These are phyloP conservation scores for Durusdinium trenchii DNA, from an alignment of 73 alveolate genomes.

Conservation along the genomic window DNA sequence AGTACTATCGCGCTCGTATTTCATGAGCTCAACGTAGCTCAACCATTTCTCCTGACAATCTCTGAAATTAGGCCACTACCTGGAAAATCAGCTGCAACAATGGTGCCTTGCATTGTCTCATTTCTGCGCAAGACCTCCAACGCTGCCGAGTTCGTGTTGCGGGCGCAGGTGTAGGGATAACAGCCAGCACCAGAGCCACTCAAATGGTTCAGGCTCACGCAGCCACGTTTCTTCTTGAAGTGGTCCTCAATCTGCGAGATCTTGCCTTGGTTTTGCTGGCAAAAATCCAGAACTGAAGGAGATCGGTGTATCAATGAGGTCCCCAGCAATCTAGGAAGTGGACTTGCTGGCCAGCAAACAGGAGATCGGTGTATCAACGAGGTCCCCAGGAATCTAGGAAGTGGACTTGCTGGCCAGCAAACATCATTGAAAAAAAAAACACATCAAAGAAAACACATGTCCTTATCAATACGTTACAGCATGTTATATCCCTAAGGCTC, in stretches of 20 bases:
- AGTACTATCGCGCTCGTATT: too few relatives aligned
- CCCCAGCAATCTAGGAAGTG: too few relatives aligned
- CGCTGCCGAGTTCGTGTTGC: not conserved
- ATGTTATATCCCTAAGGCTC: too few relatives aligned
- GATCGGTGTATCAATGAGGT: not conserved
- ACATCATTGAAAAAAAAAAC: too few relatives aligned
- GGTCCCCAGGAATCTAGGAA: too few relatives aligned
- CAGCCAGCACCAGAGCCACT: not conserved
- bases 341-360: too few relatives aligned
- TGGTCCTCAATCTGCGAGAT: not conserved
- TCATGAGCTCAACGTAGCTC: too few relatives aligned
- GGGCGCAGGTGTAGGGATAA: constrained; percentile 5
- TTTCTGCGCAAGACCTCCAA: not conserved
- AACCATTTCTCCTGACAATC: not conserved
- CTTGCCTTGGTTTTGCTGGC: not conserved
- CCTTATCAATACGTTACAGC: too few relatives aligned
- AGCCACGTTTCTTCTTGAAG: not conserved
- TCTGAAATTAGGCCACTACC: not conserved
- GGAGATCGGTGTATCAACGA: too few relatives aligned
- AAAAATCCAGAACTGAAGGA: not conserved
- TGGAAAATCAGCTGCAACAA: not conserved
- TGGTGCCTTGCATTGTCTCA: not conserved
- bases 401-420: too few relatives aligned
- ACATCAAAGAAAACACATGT: too few relatives aligned
- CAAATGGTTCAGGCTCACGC: not conserved